phyloP scores from a whole-genome alignment of 2,329 filamentous ascomycete species.

The Phyllachora maydis region DNA sequence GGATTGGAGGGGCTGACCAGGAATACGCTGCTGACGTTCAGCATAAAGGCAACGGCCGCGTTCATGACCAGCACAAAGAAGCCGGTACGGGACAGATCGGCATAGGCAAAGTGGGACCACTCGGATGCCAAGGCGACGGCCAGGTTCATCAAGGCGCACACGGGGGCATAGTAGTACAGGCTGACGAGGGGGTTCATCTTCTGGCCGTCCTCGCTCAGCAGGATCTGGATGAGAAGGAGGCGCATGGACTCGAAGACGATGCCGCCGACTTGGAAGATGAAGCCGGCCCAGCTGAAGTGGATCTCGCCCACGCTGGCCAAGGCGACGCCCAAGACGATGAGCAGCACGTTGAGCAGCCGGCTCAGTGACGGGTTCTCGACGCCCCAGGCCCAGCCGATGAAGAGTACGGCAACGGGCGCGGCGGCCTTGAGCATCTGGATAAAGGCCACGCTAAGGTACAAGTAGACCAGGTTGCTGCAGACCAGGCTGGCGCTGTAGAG shows the following conservation, averaged over 20 bases:
- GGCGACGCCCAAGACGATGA: slow-evolving; percentile 30
- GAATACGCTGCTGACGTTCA: slow-evolving; percentile 68
- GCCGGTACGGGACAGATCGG: slow-evolving; percentile 44
- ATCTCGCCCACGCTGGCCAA: slow-evolving; percentile 42
- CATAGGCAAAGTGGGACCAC: slow-evolving; percentile 40
- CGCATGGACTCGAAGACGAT: slow-evolving; percentile 66
- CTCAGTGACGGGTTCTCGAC: slow-evolving; percentile 23
- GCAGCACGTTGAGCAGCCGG: slow-evolving; percentile 23
- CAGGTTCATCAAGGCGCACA: slow-evolving; percentile 66
- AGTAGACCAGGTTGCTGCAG: slow-evolving; percentile 82
- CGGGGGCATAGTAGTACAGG: slow-evolving; percentile 76
- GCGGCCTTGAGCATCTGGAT: slow-evolving; percentile 93
- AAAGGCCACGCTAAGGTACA: slow-evolving; percentile 85
- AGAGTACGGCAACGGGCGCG: slow-evolving; percentile 43
- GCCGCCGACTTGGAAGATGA: slow-evolving; percentile 51
- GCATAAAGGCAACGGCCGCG: slow-evolving; percentile 50
- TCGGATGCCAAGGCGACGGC: slow-evolving; percentile 51
- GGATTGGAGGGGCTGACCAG: too few species aligned
- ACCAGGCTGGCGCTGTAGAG: slow-evolving; percentile 90
- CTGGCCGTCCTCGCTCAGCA: slow-evolving; percentile 54
- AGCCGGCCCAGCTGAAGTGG: slow-evolving; percentile 43
- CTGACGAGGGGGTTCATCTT: slow-evolving; percentile 82
- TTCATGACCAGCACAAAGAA: slow-evolving; percentile 41
- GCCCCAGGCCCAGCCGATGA: slow-evolving; percentile 40
- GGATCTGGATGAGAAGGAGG: slow-evolving; percentile 67